These are phyloP conservation scores for Gossypium aridum DNA, from an alignment of 441 rosid genomes.

Conservation along the genomic window DNA sequence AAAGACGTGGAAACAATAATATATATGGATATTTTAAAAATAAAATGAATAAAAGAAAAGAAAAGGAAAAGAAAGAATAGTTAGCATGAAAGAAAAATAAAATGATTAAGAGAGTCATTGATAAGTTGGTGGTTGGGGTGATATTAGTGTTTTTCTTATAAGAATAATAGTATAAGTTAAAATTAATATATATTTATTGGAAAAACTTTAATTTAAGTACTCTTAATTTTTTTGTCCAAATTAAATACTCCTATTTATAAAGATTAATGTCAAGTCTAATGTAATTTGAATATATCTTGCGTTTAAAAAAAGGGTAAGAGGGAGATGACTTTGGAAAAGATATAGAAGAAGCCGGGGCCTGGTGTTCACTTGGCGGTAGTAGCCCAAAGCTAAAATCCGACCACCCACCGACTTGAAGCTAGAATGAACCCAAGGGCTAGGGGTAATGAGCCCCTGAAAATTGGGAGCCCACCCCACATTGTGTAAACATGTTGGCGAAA, in stretches of 20 bases:
- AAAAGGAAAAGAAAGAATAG: slow-evolving; percentile 10
- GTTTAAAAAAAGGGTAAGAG: no score
- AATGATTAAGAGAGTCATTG: no score
- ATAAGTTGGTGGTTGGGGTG: no score
- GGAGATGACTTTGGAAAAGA: slow-evolving; percentile 25
- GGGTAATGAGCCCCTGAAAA: slow-evolving; percentile 40
- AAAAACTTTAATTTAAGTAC: no score
- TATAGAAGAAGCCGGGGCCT: slow-evolving; percentile 1
- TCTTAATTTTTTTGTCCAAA: no score
- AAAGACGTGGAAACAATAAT: background rate
- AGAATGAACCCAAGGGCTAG: background rate
- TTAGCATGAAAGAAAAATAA: slow-evolving; percentile 10
- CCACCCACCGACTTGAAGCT: slow-evolving; percentile 37
- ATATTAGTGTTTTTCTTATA: no score
- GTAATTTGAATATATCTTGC: no score
- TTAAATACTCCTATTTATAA: no score
- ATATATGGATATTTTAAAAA: background rate
- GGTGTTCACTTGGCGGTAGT: background rate
- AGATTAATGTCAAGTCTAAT: no score
- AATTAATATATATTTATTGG: no score
- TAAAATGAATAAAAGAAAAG: background rate
- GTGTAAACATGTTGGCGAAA: slow-evolving; percentile 31
- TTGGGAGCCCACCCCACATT: slow-evolving; percentile 42
- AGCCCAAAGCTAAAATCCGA: slow-evolving; percentile 23
- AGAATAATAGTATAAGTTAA: no score